Conservation (phyloP, 2,329 filamentous ascomycete genomes). For the Cercospora berteroae region DNA sequence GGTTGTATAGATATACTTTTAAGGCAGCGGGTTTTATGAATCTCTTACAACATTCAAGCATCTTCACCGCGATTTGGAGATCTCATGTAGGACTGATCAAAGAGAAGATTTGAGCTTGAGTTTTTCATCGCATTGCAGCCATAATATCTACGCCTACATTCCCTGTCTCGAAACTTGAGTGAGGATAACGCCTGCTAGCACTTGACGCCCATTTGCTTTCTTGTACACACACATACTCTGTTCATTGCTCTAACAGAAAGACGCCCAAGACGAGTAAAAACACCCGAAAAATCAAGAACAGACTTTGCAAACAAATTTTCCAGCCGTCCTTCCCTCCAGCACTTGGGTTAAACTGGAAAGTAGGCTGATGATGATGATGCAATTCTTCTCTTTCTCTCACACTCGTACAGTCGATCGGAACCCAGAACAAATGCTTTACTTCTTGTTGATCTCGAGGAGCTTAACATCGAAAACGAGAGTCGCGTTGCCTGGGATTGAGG, state of each 20-base stretch:
- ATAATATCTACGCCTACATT: not conserved
- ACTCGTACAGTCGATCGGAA: not conserved
- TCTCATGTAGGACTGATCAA: not conserved
- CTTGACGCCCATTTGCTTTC: not conserved
- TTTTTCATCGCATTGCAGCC: not conserved
- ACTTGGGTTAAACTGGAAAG: slow-evolving; percentile 35
- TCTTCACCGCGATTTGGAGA: not conserved
- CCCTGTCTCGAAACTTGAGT: not conserved
- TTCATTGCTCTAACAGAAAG: not conserved
- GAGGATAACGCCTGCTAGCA: not conserved
- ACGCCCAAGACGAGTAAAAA: slow-evolving; percentile 7
- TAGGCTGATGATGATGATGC: slow-evolving; percentile 28
- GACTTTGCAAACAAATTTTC: slow-evolving; percentile 10
- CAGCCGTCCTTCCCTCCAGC: slow-evolving; percentile 40
- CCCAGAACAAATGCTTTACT: slow-evolving; percentile 3
- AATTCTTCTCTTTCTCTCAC: slow-evolving; percentile 2
- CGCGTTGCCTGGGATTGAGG: slow-evolving; percentile 88
- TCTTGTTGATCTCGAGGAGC: slow-evolving; percentile 47
- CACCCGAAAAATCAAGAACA: slow-evolving; percentile 7
- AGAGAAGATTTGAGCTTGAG: not conserved
- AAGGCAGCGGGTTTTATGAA: slow-evolving; percentile 3
- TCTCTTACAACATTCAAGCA: not conserved
- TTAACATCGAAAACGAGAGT: slow-evolving; percentile 81
- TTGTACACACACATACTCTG: not conserved
- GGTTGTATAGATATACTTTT: slow-evolving; percentile 8